Evolutionary conservation across 2,329 filamentous ascomycete species (phyloP), one percentile per base, ranked within the genome.

Genomic region (Myriosclerotinia duriaeana): DNA sequence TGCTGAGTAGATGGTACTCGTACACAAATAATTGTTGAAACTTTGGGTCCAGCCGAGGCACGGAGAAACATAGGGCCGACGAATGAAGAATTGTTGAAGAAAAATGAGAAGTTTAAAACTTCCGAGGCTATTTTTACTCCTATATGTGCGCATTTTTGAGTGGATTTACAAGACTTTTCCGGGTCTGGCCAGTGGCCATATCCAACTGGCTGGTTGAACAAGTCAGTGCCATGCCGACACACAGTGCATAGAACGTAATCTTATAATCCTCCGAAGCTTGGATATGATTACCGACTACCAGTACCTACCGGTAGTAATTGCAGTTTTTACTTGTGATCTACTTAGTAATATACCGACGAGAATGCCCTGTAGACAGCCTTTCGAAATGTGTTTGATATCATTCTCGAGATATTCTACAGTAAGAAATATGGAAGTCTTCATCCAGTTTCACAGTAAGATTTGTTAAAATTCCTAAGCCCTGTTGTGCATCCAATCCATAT

Each of bases 11-110:
- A 64, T 15, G n/a, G n/a, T n/a, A 42, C n/a, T 8, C 3, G 38
- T 34, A 46, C 22, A 38, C n/a, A 34, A 54, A 30, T 40, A 34
- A 14, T 34, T 55, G 26, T n/a, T 56, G 20, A 56, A 46, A 36
- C n/a, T 52, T 42, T 56, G 54, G 17, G 42, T 17, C 20, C 48
- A 7, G 22, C 63, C 63, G 63, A 65, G 63, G 63, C 53, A 48
- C 63, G 63, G 63, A 65, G 34, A 5, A 40, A 64, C n/a, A 44
- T 50, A 60, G 2, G 8, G 14, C 56, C 56, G 53, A 59, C 15
- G 7, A 17, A n/a, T 20, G n/a, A 30, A 38, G 20, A 42, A 50
- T 14, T 15, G 17, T 53, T 50, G 17, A 46, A 46, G 44, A 20
- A 46, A 46, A 46, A 17, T 20, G 17, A 46, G 44, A 46, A 46